Evolutionary conservation across 148 eudicot species (phyloP).

Genomic region (Vaccinium macrocarpon): DNA sequence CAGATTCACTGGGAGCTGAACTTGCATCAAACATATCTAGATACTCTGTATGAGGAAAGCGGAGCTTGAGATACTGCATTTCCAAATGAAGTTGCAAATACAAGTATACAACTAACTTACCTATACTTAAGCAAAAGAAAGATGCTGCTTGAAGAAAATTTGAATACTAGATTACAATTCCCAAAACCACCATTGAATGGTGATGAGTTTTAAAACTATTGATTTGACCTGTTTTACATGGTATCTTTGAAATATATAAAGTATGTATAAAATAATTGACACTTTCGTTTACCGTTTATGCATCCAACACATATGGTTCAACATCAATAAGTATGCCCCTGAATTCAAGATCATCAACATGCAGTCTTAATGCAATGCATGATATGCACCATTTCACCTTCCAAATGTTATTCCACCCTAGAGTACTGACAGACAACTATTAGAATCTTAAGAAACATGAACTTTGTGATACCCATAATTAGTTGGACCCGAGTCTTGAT

Average conservation of each 20-base stretch:
- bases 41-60: slow-evolving; percentile 57
- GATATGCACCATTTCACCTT: neutral
- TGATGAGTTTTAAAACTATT: neutral
- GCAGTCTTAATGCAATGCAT: neutral
- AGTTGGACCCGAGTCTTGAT: no score
- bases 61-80: slow-evolving; percentile 7
- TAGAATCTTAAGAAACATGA: neutral
- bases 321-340: neutral
- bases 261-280: neutral
- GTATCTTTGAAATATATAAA: neutral
- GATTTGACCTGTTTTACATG: neutral
- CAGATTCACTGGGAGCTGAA: slow-evolving; percentile 71
- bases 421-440: neutral
- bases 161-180: neutral
- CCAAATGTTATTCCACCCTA: neutral
- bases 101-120: neutral
- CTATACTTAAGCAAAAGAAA: neutral
- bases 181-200: neutral
- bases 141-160: neutral
- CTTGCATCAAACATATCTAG: slow-evolving; percentile 87
- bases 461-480: neutral
- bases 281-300: neutral
- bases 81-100: slow-evolving; percentile 1
- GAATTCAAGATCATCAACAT: neutral
- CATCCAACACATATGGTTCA: neutral